phyloP scores from a whole-genome alignment of 164 flowering plant species.

The Chimonanthus salicifolius region DNA sequence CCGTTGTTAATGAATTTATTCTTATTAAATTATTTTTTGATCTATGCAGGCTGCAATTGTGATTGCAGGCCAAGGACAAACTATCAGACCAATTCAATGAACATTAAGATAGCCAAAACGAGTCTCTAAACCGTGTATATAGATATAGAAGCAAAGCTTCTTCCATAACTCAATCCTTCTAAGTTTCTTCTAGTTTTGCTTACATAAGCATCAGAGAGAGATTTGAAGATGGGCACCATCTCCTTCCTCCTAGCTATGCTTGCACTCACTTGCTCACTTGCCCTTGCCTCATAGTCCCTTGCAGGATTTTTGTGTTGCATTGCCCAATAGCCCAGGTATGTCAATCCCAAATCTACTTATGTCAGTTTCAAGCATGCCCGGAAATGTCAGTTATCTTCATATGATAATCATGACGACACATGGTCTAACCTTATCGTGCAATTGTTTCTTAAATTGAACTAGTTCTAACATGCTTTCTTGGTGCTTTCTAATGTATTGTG shows the following conservation, averaged over 20 bases:
- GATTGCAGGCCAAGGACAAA: no score
- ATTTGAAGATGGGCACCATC: neutral
- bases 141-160: neutral
- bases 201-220: no score
- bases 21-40: no score
- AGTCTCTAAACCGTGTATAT: neutral
- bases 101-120: no score
- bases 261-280: conserved; percentile 9
- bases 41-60: no score
- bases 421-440: no score
- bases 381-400: no score
- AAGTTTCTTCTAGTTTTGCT: no score
- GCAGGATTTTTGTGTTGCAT: conserved; percentile 32
- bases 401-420: no score
- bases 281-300: conserved; percentile 16
- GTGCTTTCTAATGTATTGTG: neutral
- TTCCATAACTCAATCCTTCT: neutral
- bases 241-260: neutral
- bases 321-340: conserved; percentile 16
- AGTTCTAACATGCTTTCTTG: neutral
- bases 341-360: neutral
- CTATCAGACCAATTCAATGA: no score
- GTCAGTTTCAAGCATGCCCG: neutral
- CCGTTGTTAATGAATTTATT: no score
- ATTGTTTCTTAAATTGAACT: no score